Conservation (phyloP, 2,329 filamentous ascomycete genomes). For the Bretziella fagacearum region DNA sequence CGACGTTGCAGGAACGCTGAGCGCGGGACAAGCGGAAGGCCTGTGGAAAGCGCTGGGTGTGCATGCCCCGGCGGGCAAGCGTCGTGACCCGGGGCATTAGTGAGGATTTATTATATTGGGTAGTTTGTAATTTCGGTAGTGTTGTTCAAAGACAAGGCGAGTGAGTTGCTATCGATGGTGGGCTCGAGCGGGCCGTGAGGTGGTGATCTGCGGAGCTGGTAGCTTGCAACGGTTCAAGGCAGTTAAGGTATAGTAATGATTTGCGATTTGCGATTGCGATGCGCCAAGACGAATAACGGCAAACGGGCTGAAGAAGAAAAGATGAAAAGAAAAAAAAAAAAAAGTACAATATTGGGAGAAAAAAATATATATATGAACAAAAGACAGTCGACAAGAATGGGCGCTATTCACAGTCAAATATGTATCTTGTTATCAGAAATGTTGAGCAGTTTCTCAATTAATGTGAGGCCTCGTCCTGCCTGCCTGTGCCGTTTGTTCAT, state of each 20-base stretch:
- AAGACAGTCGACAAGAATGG: not conserved
- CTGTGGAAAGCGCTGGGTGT: not conserved
- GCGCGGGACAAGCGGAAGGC: not conserved
- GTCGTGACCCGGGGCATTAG: constrained; percentile 10
- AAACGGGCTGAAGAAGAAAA: not conserved
- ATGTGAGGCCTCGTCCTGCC: not conserved
- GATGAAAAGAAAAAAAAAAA: not conserved
- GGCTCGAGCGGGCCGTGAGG: no score
- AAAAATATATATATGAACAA: no score
- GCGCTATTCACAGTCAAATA: not conserved
- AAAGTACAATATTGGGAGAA: no score
- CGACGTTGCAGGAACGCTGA: not conserved
- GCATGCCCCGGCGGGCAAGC: constrained; percentile 7
- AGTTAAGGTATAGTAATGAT: not conserved
- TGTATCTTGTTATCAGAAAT: not conserved
- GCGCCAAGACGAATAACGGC: not conserved
- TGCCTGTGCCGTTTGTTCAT: not conserved
- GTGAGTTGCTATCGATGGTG: no score
- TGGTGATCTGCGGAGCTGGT: not conserved
- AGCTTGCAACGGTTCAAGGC: not conserved
- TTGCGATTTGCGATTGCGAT: not conserved
- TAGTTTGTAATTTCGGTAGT: not conserved
- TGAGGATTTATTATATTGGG: not conserved
- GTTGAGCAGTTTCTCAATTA: not conserved
- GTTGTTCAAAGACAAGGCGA: no score